Evolutionary conservation across 1,139 yeast genomes (phyloP), one percentile per base, ranked within the genome.

Genomic region (Kurtzmaniella quercitrusa): DNA sequence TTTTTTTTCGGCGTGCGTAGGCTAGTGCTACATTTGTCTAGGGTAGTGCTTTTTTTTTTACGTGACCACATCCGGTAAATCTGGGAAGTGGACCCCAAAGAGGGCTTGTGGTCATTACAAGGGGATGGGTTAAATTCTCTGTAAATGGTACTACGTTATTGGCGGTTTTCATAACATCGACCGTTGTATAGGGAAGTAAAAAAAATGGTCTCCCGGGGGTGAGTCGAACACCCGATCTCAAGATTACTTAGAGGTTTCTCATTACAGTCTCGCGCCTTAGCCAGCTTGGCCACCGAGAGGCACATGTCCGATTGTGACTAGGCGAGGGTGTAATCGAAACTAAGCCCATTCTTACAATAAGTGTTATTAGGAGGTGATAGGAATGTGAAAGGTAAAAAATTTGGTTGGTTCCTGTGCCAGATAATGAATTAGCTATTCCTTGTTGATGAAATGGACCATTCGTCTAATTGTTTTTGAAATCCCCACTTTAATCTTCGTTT

Each of bases 201-300:
- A 79, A 70, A 67, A 62, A 55, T 64, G 62, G 50, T 81, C 86
- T 81, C 86, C 81, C 76, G 85, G 82, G 85, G 82, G 86, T 75
- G 86, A 81, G 78, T 81, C 85, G 87, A 81, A 81, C 87, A 75
- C 86, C 83, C 85, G 87, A 79, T 81, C 85, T 79, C 83, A 79
- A 80, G 86, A 81, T 81, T 57, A 68, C 82, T 67, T 58, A 65
- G 65, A 59, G 61, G 50, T 16, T 49, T 53, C 59, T 70, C 68
- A 71, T 81, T 81, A 81, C 86, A 81, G 86, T 79, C 86, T 80
- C 81, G 82, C 85, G 85, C 85, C 82, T 79, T 79, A 79, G 75
- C 85, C 85, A 80, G 78, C 85, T 80, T 77, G 82, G 85, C 85
- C 79, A 80, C 81, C 83, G 73, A 69, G 85, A 80, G 85, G 58